These are phyloP conservation scores for Kalanchoe fedtschenkoi DNA, from an alignment of 164 flowering plant genomes.

Conservation along the genomic window DNA sequence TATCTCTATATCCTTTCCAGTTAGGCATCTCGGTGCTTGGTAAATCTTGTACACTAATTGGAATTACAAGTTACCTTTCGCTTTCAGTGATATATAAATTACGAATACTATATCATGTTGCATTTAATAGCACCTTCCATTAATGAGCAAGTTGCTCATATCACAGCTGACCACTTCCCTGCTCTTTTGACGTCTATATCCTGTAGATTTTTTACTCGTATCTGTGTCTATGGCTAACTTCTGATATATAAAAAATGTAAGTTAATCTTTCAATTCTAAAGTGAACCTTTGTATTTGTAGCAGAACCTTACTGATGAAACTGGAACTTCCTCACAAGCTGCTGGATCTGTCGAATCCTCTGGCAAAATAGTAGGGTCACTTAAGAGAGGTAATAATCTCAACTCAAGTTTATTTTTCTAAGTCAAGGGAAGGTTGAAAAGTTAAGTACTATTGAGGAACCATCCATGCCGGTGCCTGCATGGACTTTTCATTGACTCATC, in stretches of 20 bases:
- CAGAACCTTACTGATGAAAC: not conserved
- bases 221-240: not conserved
- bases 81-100: not conserved
- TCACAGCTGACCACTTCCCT: not conserved
- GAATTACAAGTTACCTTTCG: not conserved
- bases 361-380: conserved; percentile 38
- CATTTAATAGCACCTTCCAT: not conserved
- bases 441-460: not conserved
- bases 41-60: not conserved
- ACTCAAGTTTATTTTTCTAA: not conserved
- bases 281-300: not conserved
- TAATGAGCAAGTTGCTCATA: not conserved
- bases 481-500: not conserved
- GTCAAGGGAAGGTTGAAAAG: not conserved
- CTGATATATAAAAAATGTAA: not conserved
- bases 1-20: not conserved
- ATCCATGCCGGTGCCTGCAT: not conserved
- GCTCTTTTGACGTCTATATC: not conserved
- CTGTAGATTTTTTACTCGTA: not conserved
- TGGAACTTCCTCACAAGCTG: not conserved
- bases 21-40: not conserved
- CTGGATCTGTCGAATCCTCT: conserved; percentile 32
- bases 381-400: conserved; percentile 48
- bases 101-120: not conserved
- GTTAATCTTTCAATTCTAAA: not conserved